Conservation (phyloP, 306 rosid species). For the Vachellia pachyceras region DNA sequence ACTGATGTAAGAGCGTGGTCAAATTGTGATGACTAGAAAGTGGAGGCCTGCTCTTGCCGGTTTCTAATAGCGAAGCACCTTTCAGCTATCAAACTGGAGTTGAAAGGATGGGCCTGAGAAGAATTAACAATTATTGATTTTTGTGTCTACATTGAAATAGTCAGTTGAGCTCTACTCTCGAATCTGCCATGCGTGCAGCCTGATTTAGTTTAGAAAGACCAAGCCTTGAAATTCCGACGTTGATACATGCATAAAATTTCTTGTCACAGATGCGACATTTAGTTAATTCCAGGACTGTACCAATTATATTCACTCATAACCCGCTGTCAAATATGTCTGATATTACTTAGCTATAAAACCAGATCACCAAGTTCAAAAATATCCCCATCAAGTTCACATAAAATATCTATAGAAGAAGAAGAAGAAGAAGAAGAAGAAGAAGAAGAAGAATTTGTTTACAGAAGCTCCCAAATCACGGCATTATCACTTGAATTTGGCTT, state of each 20-base stretch:
- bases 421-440: too few relatives aligned
- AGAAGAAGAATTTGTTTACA: not conserved
- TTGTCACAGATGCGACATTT: not conserved
- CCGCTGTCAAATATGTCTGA: not conserved
- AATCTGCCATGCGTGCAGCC: not conserved
- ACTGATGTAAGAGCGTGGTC: not conserved
- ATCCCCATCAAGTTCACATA: not conserved
- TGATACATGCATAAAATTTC: not conserved
- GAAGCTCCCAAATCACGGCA: not conserved
- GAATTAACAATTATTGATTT: not conserved
- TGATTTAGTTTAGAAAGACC: not conserved
- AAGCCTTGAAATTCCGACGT: not conserved
- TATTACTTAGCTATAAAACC: not conserved
- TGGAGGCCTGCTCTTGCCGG: not conserved
- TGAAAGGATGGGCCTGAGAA: not conserved
- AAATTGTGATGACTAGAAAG: not conserved
- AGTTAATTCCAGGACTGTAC: not conserved
- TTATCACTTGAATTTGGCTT: not conserved
- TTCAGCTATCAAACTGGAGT: not conserved
- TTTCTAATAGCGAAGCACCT: not conserved
- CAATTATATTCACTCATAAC: not conserved
- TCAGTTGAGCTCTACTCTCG: not conserved
- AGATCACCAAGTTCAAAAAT: not conserved
- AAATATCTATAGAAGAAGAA: not conserved
- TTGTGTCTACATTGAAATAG: not conserved